Evolutionary conservation across 768 basidiomycete species (phyloP).

Genomic region (Chlorophyllum brunneum): DNA sequence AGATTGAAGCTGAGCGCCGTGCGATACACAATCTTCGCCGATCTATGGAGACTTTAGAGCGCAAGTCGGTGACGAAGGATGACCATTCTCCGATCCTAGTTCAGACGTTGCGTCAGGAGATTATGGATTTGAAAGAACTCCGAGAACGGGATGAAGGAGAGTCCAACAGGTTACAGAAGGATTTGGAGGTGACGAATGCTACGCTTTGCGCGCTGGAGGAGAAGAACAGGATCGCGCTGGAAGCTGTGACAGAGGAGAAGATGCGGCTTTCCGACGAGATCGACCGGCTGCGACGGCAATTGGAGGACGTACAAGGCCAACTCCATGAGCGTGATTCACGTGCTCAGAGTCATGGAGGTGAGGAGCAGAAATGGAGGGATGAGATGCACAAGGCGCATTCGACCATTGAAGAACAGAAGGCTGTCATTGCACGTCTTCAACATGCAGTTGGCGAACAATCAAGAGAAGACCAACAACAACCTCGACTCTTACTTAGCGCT

Average conservation of each 20-base stretch:
- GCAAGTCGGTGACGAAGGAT: not conserved
- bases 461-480: not conserved
- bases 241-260: constrained; percentile 1
- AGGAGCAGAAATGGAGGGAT: not conserved
- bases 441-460: not conserved
- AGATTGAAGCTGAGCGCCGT: constrained; percentile 4
- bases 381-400: not conserved
- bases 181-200: not conserved
- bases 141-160: not conserved
- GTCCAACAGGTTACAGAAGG: not conserved
- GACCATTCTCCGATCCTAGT: not conserved
- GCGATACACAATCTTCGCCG: constrained; percentile 1
- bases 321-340: not conserved
- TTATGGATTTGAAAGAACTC: not conserved
- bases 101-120: not conserved
- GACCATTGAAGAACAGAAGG: constrained; percentile 1
- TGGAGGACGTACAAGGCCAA: not conserved
- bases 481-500: not conserved
- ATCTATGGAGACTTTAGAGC: constrained; percentile 2
- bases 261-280: not conserved
- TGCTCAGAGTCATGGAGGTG: not conserved
- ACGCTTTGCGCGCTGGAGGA: not conserved
- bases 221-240: not conserved
- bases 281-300: not conserved
- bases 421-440: constrained; percentile 3